Conservation (phyloP, 2,329 filamentous ascomycete genomes). For the Aspergillus piperis region DNA sequence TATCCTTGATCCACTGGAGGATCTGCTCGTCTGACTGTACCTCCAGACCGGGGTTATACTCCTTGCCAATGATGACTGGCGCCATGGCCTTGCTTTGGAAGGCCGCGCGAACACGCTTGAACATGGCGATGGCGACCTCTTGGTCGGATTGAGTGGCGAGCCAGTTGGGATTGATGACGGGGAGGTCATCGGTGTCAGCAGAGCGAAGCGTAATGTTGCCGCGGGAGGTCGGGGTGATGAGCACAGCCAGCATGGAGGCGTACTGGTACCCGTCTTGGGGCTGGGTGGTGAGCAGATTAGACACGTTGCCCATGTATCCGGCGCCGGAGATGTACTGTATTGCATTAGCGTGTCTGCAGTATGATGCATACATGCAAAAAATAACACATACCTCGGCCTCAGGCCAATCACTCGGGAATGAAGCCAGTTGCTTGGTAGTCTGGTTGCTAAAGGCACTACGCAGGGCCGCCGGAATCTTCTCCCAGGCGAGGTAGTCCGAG, state of each 20-base stretch:
- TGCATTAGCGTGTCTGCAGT: not conserved
- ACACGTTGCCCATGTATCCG: conserved; percentile 21
- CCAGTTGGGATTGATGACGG: conserved; percentile 51
- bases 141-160: conserved; percentile 44
- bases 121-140: conserved; percentile 45
- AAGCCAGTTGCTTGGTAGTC: conserved; percentile 20
- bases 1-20: conserved; percentile 29
- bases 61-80: conserved; percentile 33
- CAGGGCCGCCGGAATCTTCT: conserved; percentile 33
- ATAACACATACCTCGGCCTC: conserved; percentile 31
- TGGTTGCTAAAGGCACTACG: conserved; percentile 22
- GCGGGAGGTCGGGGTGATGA: conserved; percentile 47
- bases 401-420: conserved; percentile 40
- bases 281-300: conserved; percentile 10
- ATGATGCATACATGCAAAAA: not conserved
- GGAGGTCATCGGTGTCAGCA: conserved; percentile 34
- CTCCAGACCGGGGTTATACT: conserved; percentile 39
- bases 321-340: conserved; percentile 25
- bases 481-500: conserved; percentile 32
- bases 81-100: conserved; percentile 28
- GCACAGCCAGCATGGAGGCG: conserved; percentile 31
- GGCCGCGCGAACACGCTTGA: conserved; percentile 45
- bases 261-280: conserved; percentile 34
- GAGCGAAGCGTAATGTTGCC: conserved; percentile 49
- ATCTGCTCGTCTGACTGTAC: conserved; percentile 46